Evolutionary conservation across 2,329 filamentous ascomycete species (phyloP).

Genomic region (Aureobasidium melanogenum): DNA sequence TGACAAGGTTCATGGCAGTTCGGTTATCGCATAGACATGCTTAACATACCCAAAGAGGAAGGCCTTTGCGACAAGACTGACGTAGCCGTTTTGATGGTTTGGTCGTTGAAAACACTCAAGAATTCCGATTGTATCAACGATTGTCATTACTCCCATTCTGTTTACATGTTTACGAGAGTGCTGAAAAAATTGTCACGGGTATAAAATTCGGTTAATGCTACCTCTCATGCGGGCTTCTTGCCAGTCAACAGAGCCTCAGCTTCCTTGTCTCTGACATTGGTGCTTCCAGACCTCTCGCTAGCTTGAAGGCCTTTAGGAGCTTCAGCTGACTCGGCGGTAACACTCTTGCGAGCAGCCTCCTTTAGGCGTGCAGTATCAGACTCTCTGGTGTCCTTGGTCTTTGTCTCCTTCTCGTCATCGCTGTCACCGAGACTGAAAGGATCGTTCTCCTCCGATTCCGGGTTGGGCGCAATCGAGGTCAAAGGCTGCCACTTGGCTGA

Average conservation of each 20-base stretch:
- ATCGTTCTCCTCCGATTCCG: conserved; percentile 78
- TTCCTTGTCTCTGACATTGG: conserved; percentile 36
- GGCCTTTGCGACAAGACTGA: neutral
- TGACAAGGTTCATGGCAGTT: neutral
- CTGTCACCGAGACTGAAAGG: conserved; percentile 95
- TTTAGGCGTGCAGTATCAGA: conserved; percentile 46
- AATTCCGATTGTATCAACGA: too few relatives aligned
- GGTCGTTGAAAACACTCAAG: neutral
- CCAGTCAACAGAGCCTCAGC: conserved; percentile 35
- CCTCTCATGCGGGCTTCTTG: conserved; percentile 12
- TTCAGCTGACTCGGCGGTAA: conserved; percentile 36
- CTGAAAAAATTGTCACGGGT: neutral
- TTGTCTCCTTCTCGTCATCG: conserved; percentile 79
- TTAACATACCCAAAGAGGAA: neutral
- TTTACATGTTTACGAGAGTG: neutral
- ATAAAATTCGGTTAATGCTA: neutral
- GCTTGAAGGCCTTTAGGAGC: conserved; percentile 25
- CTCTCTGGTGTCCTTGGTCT: conserved; percentile 52
- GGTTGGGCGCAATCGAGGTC: conserved; percentile 73
- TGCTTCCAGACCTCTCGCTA: conserved; percentile 32
- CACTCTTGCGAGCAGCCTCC: conserved; percentile 41
- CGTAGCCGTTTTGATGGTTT: neutral
- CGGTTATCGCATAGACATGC: neutral
- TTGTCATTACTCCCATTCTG: too few relatives aligned
- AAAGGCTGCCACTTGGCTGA: conserved; percentile 96